Evolutionary conservation across 495 filamentous ascomycete species (phyloP), one percentile per base, ranked within the genome.

Genomic region (Podospora australis): DNA sequence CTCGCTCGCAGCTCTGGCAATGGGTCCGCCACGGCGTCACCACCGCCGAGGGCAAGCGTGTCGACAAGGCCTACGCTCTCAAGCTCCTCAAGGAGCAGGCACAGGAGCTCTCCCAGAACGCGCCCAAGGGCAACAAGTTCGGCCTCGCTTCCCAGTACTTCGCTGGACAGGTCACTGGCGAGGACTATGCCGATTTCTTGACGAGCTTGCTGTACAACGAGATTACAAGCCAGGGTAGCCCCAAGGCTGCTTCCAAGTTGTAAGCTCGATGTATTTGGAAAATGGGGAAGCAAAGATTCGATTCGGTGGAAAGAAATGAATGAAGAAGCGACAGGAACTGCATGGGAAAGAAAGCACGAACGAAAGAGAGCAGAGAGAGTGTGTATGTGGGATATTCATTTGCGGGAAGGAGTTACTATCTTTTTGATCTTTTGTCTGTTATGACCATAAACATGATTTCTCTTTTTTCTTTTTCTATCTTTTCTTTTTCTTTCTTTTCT

Each of bases 161-260:
- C 58, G 80, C 86, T 11, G 74, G 78, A 32, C 92, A 98, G 79
- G 84, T 97, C 17, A 97, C 90, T 5, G 92, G 92, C 21, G 94
- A 98, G 73, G 88, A 95, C 53, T 96, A 95, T 69, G 89, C 90
- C 5, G 94, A 98, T 65, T 98, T 98, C 73, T 70, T 98, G 77
- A 98, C 92, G 5, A 78, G 79, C 25, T 67, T 98, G 62, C 72
- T 98, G 38, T 98, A 98, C 62, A 88, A 96, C 44, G 92, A 97
- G 79, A 97, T 98, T 60, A 95, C 89, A 10, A 83, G 81, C 38
- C 78, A 88, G 35, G 88, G 89, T 6, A 69, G 70, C 69, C 63
- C 87, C 65, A 64, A 50, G 39, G 75, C 81, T 35, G 88, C 87
- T 51, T 80, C 88, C 14, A 96, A 95, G 72, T 70, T 96, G 66